Base-by-base conservation (phyloP, 345 rosid species). In the Geranium rotundifolium region DNA sequence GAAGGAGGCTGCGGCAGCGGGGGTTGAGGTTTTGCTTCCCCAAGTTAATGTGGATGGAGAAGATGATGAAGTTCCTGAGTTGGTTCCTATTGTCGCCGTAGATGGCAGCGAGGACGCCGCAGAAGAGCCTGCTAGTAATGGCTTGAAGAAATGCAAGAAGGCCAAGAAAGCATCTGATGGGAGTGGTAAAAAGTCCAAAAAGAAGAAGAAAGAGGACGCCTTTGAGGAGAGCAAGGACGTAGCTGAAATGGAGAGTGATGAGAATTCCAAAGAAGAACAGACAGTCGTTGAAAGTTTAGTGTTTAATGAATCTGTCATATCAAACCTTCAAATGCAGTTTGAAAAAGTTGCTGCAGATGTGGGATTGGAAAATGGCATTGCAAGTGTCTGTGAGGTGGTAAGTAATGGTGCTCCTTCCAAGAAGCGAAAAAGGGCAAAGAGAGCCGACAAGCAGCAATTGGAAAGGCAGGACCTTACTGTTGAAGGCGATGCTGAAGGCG, bases 291-390 rank as follows among this genome's bases (percentile, higher is more conserved):
- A 61, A 13, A 64, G 61, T 69, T 19, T 60, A 37, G 59, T 67
- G 9, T 68, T 86, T 7, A 76, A 81, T 60, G 87, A 86, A 69
- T 66, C 86, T 39, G 82, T 80, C 68, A 85, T 87, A 65, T 82
- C 90, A 1, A 89, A 90, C 77, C 97, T 93, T 60, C 90, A 87
- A 57, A 68, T 68, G 79, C 89, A 93, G 83, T 90, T 93, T 80
- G 97, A 93, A 78, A 88, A 81, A 70, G 86, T 87, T 62, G 97
- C 99, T 16, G 79, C 81, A 1, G 97, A 85, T 73, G 84, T 72
- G 69, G 85, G 80, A 54, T 34, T 81, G 63, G 74, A 65, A 52
- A 57, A 59, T 27, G 71, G 71, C 58, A 79, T 77, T 34, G 75
- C 72, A 30, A 85, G 73, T 75, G 74, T 73, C 46, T 79, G 85